Evolutionary conservation across 225 moss, liverwort and hornwort genomes (phyloP), one percentile per base, ranked within the genome.

Genomic region (Thuidium tamariscinum): DNA sequence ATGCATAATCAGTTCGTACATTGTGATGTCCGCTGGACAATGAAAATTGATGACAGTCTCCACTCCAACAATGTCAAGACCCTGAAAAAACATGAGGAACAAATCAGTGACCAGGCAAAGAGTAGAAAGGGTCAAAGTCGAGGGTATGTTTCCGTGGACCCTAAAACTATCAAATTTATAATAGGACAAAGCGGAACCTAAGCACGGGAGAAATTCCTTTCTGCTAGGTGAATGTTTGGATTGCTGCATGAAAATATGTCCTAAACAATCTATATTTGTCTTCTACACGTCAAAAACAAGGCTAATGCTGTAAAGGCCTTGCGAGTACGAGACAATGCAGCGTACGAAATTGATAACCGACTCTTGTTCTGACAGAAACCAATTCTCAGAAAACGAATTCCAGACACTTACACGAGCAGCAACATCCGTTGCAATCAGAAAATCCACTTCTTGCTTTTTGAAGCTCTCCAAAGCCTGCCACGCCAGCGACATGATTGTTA

Each of bases 1-100:
- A 83, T 21, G 36, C 56, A 72, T 59, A 54, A 82, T 46, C 62
- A 72, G 26, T 73, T 76, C 95, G 91, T 95, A 99, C 97, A 97
- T 90, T 83, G 97, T 99, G 55, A 99, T 95, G 91, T 96, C 96
- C 66, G 92, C 81, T 77, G 97, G 97, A 91, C 98, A 99, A 85
- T 99, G 97, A 88, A 92, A 99, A 86, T 97, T 99, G 75, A 99
- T 95, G 12, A 99, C 96, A 73, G 98, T 97, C 90, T 97, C 96
- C 76, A 99, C 98, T 83, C 98, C 98, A 29, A 91, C 87, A 86
- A 97, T 97, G 85, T 99, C 97, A 74, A 99, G 90, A 71, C 98
- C 98, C 98, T 98, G 92, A 69, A 87, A 57, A 77, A 69, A 71
- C 82, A 87, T 52, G 54, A 82, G 46, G 51, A 87, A 84, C 55